Evolutionary conservation across 176 grass and related monocot genomes (phyloP), one percentile per base, ranked within the genome.

Genomic region (Musa schizocarpa): DNA sequence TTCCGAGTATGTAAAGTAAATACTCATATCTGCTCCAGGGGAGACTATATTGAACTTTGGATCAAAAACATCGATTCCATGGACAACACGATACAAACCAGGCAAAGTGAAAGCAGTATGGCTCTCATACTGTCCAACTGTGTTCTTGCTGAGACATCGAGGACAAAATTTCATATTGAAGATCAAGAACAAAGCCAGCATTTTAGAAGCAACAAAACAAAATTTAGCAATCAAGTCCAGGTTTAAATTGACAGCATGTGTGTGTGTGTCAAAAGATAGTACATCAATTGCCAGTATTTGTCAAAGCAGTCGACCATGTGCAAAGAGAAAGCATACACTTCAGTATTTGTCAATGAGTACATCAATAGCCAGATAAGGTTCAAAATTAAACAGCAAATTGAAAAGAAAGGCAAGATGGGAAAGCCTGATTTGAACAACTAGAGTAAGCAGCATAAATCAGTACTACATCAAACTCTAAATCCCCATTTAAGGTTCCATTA

Each of bases 41-140:
- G 95, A 99, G 19, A 84, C 90, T 67, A 97, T 99, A 81, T 94
- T 99, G 86, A 99, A 99, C 82, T 99, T 99, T 50, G 95, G 90
- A 81, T 99, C 95, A 68, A 99, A 99, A 86, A 94, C 90, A 84
- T 99, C 95, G 52, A 99, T 88, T 62, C 95, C 95, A 57, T 99
- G 95, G 13, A 94, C 95, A 72, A 99, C 81, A 11, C 90, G 90
- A 78, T 94, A 99, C 61, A 92, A 81, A 65, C 86, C 86, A 49
- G 90, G 95, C 80, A 94, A 87, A 21, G 88, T 99, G 85, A 94
- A 99, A 54, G 90, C 84, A 13, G 81, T 88, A 61, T 99, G 95
- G 76, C 90, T 99, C 84, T 99, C 95, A 63, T 99, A 99, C 81
- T 99, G 95, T 61, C 95, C 95, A 80, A 99, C 90, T 12, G 90